These are phyloP conservation scores for Neofusicoccum parvum DNA, from an alignment of 2,329 filamentous ascomycete species.

Conservation along the genomic window DNA sequence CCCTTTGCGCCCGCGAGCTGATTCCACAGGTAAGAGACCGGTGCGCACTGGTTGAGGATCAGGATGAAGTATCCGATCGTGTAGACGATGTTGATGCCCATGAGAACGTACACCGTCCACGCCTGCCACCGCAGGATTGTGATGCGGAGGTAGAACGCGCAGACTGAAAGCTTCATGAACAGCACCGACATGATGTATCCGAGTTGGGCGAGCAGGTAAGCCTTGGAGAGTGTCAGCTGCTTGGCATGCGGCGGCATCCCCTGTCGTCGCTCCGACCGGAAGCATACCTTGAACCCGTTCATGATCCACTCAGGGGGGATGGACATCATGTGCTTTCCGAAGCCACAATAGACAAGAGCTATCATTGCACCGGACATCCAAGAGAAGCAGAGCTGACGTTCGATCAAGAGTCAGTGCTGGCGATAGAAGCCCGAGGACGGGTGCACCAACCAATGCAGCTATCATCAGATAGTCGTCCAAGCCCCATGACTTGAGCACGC, in stretches of 20 bases:
- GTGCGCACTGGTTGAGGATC: conserved; percentile 9
- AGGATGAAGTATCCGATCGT: conserved; percentile 11
- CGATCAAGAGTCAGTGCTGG: neutral
- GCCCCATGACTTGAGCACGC: conserved; percentile 5
- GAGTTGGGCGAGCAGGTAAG: conserved; percentile 8
- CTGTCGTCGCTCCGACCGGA: too few species aligned
- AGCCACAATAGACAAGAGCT: neutral
- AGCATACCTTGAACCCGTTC: conserved; percentile 1
- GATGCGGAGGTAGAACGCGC: conserved; percentile 1
- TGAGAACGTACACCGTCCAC: neutral
- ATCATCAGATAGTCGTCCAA: conserved; percentile 7
- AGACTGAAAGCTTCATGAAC: conserved; percentile 6
- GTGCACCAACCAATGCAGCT: neutral
- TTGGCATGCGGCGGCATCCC: neutral
- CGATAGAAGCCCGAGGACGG: neutral
- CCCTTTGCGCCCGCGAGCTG: conserved; percentile 1
- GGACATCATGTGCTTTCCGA: conserved; percentile 7
- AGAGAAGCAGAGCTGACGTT: neutral
- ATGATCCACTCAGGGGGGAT: neutral
- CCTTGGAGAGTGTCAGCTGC: neutral
- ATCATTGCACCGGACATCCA: conserved; percentile 5
- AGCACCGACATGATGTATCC: conserved; percentile 8
- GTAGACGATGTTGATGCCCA: conserved; percentile 2
- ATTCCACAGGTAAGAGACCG: neutral
- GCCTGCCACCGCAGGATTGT: conserved; percentile 7